Base-by-base conservation (phyloP, 805 yeast species). In the Saturnispora serradocipensis region DNA sequence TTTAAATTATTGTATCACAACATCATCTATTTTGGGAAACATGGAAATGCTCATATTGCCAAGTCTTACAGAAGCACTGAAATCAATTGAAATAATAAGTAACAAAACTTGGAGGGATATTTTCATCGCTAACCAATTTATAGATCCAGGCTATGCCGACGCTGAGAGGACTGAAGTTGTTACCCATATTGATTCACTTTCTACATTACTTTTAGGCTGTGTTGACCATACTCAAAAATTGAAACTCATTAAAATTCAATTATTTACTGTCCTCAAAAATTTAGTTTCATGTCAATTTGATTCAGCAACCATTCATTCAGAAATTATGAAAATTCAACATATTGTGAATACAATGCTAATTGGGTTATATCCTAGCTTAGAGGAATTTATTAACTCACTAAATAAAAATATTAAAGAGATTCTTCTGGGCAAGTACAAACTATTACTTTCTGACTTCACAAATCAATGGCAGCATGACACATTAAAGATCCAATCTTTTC, bases 351-450 rank as follows among this genome's bases (percentile, higher is more conserved):
- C 25, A 10, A 34, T 49, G 43, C 34, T 49, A 18, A 35, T 44
- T 8, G 51, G 51, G 2, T 34, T 49, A 18, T 49, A 49, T 55
- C 46, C 65, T 0, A 69, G 71, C 48, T 55, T 74, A 9, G 59
- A 58, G 0, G 38, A 42, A 1, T 65, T 76, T 44, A 70, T 72
- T 7, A 44, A 45, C 1, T 51, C 48, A 0, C 54, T 77, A 5
- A 78, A 78, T 54, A 39, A 18, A 1, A 61, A 62, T 11, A 53
- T 76, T 5, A 45, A 52, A 16, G 50, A 54, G 1, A 53, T 65
- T 1, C 56, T 78, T 1, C 39, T 57, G 2, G 54, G 50, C 0
- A 61, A 77, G 24, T 68, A 67, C 45, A 30, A 51, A 15, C 10
- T 18, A 9, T 54, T 55, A 38, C 34, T 61, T 30, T 20, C 18